phyloP scores from a whole-genome alignment of 2,329 filamentous ascomycete genomes.

The Rhytidhysteron rufulum region DNA sequence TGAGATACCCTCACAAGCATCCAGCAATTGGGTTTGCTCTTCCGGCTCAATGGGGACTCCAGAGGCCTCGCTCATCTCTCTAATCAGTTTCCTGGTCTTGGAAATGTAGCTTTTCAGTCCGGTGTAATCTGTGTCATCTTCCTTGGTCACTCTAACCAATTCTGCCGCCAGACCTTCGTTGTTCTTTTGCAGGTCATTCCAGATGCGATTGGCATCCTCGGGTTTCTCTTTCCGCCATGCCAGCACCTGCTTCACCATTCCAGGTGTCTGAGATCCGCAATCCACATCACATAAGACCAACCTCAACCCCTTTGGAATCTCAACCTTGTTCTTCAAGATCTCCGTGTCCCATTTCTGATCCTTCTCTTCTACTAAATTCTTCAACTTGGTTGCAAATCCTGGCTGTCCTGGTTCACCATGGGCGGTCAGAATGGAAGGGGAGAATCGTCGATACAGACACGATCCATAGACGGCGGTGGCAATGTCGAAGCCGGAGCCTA shows the following conservation, averaged over 20 bases:
- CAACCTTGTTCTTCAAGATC: constrained; percentile 65
- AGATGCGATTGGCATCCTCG: constrained; percentile 64
- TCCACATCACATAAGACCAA: constrained; percentile 95
- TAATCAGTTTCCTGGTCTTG: constrained; percentile 58
- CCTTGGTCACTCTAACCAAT: constrained; percentile 53
- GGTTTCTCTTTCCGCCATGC: constrained; percentile 69
- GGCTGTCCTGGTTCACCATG: constrained; percentile 64
- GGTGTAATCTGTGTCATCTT: constrained; percentile 38
- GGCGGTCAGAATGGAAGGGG: constrained; percentile 65
- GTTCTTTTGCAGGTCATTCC: constrained; percentile 67
- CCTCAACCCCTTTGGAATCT: constrained; percentile 68
- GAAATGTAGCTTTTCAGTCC: constrained; percentile 51
- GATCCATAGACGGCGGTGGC: constrained; percentile 90
- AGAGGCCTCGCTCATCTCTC: constrained; percentile 70
- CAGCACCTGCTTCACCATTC: constrained; percentile 92
- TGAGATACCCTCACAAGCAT: constrained; percentile 66
- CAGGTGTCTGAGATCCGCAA: constrained; percentile 86
- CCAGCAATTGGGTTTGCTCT: constrained; percentile 78
- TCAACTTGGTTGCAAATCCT: constrained; percentile 65
- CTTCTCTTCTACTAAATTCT: constrained; percentile 61
- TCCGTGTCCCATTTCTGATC: constrained; percentile 71
- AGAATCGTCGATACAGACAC: constrained; percentile 90
- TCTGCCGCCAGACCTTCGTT: constrained; percentile 69
- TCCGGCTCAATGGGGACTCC: constrained; percentile 84
- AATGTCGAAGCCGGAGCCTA: constrained; percentile 94